Base-by-base conservation (phyloP, 2,329 filamentous ascomycete genomes). In the Stylonectria norvegica region DNA sequence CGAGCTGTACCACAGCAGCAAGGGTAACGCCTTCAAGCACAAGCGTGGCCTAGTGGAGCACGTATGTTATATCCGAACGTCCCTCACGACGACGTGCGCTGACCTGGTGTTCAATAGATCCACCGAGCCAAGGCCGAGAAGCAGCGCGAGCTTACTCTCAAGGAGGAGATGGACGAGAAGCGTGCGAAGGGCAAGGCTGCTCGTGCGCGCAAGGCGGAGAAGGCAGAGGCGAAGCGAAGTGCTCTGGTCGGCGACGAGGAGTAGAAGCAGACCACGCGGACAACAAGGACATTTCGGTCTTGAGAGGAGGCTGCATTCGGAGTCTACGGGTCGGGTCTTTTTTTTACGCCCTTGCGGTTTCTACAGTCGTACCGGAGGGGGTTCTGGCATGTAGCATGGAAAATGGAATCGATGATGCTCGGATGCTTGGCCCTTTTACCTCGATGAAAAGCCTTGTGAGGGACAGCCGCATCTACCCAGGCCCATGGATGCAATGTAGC, bases 21-120 rank as follows among this genome's bases (percentile, higher is more conserved):
- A 98, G 90, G 94, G 93, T 94, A 98, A 98, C 86, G 91, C 93
- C 73, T 98, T 98, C 87, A 98, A 98, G 90, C 93, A 98, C 89
- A 98, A 97, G 90, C 86, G 93, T 77, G 93, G 90, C 68, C 85
- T 98, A 65, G 89, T 98, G 71, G 93, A 98, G 84, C 93, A 98
- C 81, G 93, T 98, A 94, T 69, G 93, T 89, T 34, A 38, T 38
- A 20, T 64, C 33, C 31, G 5, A 4, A 23, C 25, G 34, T 28
- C 20, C 19, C 38, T 20, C 22, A 38, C 8, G n/a, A 28, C 29
- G 22, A 17, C 35, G 34, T 12, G 43, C 33, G 38, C 49, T 50
- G 40, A 58, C 48, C 50, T 47, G 46, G 30, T 41, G 23, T 36
- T 31, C 33, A 40, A 40, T 65, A 98, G 93, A 97, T 98, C 71